Base-by-base conservation (phyloP, 768 basidiomycete species). In the Sistotremastrum niveocremeum region DNA sequence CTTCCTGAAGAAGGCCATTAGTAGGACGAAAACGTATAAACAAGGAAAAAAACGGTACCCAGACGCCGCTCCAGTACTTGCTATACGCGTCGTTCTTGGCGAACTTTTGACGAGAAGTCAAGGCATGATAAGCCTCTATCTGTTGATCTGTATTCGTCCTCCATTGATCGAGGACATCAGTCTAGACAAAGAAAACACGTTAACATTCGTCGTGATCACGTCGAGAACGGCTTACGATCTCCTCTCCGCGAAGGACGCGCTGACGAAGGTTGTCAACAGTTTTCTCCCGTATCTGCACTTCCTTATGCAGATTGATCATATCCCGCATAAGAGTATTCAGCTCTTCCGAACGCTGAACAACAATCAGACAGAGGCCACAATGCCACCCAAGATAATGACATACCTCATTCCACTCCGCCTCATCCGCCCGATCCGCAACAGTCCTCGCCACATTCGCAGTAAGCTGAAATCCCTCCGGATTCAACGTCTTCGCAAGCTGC, bases 71-170 rank as follows among this genome's bases (percentile, higher is more conserved):
- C 56, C 69, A 77, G 65, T 85, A 89, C 12, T 66, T 56, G 9
- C 61, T 54, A 53, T 89, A 93, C 28, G 66, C 60, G 0, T 74
- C 66, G 42, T 67, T 62, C 41, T 80, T 80, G 10, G 71, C 73
- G 56, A 88, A 91, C 57, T 81, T 88, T 60, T 91, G 84, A 6
- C 88, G 74, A 5, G 77, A 66, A 0, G 87, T 89, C 63, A 76
- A 77, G 31, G 56, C 57, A 2, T 64, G 52, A 58, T 85, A 84
- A 31, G 64, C 66, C 5, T 71, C 62, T 38, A 71, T 56, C 37
- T 58, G 60, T 10, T 57, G 59, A 41, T 68, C 57, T 0, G 77
- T 66, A n/a, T 60, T 70, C 28, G 53, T 53, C 41, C 72, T 59
- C 54, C 86, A 91, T 31, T 52, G 57, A 6, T 69, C 65, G 5